Evolutionary conservation across 148 eudicot species (phyloP).

Genomic region (Camellia japonica): DNA sequence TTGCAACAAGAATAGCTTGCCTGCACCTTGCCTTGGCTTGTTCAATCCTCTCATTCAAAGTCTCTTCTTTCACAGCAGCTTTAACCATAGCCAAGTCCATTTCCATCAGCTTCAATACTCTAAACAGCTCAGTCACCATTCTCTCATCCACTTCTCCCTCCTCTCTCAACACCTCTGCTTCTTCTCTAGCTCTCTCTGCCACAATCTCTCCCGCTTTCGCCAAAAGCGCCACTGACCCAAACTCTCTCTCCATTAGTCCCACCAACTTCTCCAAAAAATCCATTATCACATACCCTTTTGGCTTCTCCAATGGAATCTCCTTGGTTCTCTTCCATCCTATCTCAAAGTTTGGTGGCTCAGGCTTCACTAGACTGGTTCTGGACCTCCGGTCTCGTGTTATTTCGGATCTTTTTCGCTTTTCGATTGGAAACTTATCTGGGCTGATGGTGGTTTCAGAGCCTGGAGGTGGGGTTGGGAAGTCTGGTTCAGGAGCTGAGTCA

Average conservation of each 20-base stretch:
- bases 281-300: conserved; percentile 81
- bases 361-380: conserved; percentile 43
- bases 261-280: conserved; percentile 75
- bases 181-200: conserved; percentile 75
- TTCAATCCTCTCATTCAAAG: conserved; percentile 60
- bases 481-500: conserved; percentile 22
- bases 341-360: conserved; percentile 74
- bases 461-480: conserved; percentile 47
- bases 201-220: conserved; percentile 81
- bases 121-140: conserved; percentile 69
- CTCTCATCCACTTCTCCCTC: conserved; percentile 90
- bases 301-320: conserved; percentile 60
- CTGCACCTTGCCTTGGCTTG: conserved; percentile 80
- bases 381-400: conserved; percentile 57
- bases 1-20: conserved; percentile 92
- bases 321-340: conserved; percentile 90
- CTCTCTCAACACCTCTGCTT: conserved; percentile 72
- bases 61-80: conserved; percentile 81
- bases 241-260: conserved; percentile 60
- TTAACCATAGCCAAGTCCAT: conserved; percentile 92
- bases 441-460: conserved; percentile 40
- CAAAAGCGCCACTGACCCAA: conserved; percentile 65
- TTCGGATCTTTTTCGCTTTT: conserved; percentile 64
- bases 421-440: conserved; percentile 64
- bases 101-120: conserved; percentile 90